Evolutionary conservation across 352 stramenopile species (phyloP), one percentile per base, ranked within the genome.

Genomic region (Phytophthora sp.): DNA sequence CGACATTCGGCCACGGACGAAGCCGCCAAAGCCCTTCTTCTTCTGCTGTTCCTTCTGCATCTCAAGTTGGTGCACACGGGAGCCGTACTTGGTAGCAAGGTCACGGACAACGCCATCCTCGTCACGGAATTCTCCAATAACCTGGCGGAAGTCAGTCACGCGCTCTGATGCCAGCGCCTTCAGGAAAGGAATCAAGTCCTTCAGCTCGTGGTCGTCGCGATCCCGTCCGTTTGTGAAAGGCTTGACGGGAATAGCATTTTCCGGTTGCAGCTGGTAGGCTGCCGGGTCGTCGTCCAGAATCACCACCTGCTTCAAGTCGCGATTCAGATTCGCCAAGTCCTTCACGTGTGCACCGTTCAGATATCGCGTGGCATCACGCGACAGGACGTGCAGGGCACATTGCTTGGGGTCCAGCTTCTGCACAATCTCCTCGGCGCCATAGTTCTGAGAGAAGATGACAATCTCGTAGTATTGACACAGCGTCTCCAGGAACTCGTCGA

Each of bases 391-490:
- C n/a, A 96, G 72, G 16, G 82, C 86, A 24, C 81, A 90, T 71
- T 89, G 82, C 76, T 96, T 93, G 6, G 79, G 84, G 54, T 96
- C 86, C 39, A 96, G 73, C 66, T 93, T 93, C 57, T 66, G 57
- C 44, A 94, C 77, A 41, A 94, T 84, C 54, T 94, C 86, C 53
- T 96, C 88, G 1, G 84, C 86, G 45, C 90, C 80, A 45, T 81
- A 88, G 71, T 96, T 92, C 60, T 91, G 84, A 8, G 88, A 94
- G 62, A 94, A 96, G 46, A 96, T 88, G 0, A 96, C 88, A 52
- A 94, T 94, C 61, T 96, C 88, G 38, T 94, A 96, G 63, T 94
- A 93, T 74, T 93, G 88, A 30, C 80, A 91, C 27, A 94, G 51
- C 7, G 83, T 88, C 57, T 96, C 85, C 20, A 96, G 44, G 63